phyloP scores from a whole-genome alignment of 139 green algal species.

The Haematococcus sp. region DNA sequence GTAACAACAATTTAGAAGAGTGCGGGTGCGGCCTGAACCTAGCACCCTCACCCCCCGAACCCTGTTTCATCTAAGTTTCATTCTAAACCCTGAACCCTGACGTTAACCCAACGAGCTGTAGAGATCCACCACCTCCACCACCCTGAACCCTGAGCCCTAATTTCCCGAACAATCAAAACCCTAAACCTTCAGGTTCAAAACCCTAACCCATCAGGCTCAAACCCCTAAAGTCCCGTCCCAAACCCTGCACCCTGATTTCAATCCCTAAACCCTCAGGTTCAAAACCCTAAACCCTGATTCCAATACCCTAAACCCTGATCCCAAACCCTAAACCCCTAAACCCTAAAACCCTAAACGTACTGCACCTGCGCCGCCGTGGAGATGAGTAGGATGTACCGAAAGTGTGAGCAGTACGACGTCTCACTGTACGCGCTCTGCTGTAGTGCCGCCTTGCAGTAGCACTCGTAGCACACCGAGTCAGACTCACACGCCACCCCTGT shows the following conservation, averaged over 20 bases:
- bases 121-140: no score
- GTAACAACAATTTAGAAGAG: neutral
- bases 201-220: neutral
- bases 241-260: neutral
- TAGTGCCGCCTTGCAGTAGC: slow-evolving; percentile 41
- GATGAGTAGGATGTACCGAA: slow-evolving; percentile 7
- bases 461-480: slow-evolving; percentile 45
- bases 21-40: no score
- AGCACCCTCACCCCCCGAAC: no score
- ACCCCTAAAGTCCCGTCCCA: neutral
- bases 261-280: no score
- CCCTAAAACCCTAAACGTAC: slow-evolving; percentile 15
- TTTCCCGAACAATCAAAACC: no score
- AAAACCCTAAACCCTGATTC: no score
- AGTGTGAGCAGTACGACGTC: slow-evolving; percentile 22
- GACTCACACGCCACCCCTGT: slow-evolving; percentile 20
- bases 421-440: slow-evolving; percentile 4
- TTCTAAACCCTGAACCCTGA: no score
- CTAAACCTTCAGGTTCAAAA: neutral
- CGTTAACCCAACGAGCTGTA: no score
- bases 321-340: no score
- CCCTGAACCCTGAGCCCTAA: no score
- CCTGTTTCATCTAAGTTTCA: no score
- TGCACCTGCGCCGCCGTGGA: slow-evolving; percentile 22
- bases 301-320: no score